phyloP scores from a whole-genome alignment of 306 rosid species.

The Prinsepia uniflora region DNA sequence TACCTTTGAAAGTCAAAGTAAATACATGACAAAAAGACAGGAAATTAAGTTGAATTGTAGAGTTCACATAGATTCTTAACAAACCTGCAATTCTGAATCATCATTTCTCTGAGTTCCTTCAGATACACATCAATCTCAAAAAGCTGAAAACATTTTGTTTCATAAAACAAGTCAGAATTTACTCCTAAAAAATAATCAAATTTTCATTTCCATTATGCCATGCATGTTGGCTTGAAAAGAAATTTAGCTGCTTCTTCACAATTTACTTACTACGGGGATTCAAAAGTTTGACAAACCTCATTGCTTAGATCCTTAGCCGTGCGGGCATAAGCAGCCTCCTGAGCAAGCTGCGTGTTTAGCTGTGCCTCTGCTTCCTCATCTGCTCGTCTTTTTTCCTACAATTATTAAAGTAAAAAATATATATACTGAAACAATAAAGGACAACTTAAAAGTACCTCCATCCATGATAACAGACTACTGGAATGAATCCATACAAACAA shows the following conservation, averaged over 20 bases:
- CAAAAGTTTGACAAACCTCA: conserved; percentile 49
- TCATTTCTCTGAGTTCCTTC: conserved; percentile 63
- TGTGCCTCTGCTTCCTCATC: conserved; percentile 83
- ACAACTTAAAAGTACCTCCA: neutral
- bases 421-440: neutral
- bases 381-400: conserved; percentile 73
- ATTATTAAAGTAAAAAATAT: conserved; percentile 11
- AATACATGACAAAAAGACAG: neutral
- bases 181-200: neutral
- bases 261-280: neutral
- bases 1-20: neutral
- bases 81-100: conserved; percentile 80
- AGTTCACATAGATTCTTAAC: conserved; percentile 11
- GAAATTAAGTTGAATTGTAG: neutral
- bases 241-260: neutral
- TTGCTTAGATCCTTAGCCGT: conserved; percentile 65
- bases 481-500: no score
- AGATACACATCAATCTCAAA: conserved; percentile 54
- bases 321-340: conserved; percentile 73
- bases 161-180: neutral
- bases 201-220: neutral
- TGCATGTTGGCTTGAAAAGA: neutral
- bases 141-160: conserved; percentile 44
- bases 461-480: neutral
- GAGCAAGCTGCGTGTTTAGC: conserved; percentile 59